phyloP scores from a whole-genome alignment of 495 filamentous ascomycete genomes.

The Daldinia concentrica region DNA sequence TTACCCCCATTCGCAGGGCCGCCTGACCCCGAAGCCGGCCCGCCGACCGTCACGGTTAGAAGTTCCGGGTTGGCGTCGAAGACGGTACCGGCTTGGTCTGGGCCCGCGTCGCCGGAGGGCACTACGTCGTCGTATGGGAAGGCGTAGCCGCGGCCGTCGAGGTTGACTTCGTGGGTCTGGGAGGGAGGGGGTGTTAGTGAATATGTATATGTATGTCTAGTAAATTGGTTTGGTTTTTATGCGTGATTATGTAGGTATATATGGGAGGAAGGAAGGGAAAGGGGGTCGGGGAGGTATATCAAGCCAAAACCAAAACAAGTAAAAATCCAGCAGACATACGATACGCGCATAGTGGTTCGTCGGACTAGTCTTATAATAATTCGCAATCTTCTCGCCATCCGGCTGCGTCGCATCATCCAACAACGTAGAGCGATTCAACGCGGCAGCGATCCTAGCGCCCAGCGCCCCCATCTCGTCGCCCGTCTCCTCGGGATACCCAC shows the following conservation, averaged over 20 bases:
- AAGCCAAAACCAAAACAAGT: background rate
- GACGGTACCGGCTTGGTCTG: slow-evolving; percentile 72
- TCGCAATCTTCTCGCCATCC: slow-evolving; percentile 52
- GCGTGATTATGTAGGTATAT: background rate
- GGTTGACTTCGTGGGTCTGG: slow-evolving; percentile 64
- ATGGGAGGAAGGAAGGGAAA: background rate
- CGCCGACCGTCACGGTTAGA: slow-evolving; percentile 71
- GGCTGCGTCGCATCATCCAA: slow-evolving; percentile 61
- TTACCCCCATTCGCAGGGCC: slow-evolving; percentile 9
- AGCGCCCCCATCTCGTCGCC: slow-evolving; percentile 57
- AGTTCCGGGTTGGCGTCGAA: slow-evolving; percentile 63
- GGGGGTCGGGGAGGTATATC: background rate
- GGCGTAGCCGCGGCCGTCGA: slow-evolving; percentile 73
- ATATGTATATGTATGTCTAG: no score
- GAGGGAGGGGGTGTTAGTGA: background rate
- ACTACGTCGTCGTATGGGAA: slow-evolving; percentile 84
- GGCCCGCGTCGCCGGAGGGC: slow-evolving; percentile 56
- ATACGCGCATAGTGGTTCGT: slow-evolving; percentile 80
- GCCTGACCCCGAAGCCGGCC: slow-evolving; percentile 45
- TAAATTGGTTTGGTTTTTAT: no score
- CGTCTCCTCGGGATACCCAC: slow-evolving; percentile 50
- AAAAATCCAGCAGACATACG: slow-evolving; percentile 20
- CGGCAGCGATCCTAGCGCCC: slow-evolving; percentile 72
- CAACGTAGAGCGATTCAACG: slow-evolving; percentile 73
- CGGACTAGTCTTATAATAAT: slow-evolving; percentile 63